Conservation (phyloP, 2,329 filamentous ascomycete genomes). For the Ophiostoma sp. region DNA sequence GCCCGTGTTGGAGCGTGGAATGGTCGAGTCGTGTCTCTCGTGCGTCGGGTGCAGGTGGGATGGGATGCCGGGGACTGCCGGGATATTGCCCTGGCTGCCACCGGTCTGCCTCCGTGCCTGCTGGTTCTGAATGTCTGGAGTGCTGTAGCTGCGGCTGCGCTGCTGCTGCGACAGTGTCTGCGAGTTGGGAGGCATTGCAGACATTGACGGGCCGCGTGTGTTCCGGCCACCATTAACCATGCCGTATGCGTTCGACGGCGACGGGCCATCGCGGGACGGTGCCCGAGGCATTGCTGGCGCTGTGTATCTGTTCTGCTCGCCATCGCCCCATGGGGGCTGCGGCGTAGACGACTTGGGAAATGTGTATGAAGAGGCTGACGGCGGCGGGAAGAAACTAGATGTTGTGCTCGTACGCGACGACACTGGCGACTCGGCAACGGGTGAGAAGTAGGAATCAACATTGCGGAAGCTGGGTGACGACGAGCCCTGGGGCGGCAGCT, state of each 20-base stretch:
- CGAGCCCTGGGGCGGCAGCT: constrained; percentile 37
- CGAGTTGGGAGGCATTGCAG: constrained; percentile 55
- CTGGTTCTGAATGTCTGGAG: constrained; percentile 80
- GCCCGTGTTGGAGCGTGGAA: constrained; percentile 74
- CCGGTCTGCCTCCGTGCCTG: constrained; percentile 54
- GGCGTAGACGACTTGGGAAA: constrained; percentile 72
- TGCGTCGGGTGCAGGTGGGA: constrained; percentile 59
- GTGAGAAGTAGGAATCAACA: constrained; percentile 91
- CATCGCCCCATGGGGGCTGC: constrained; percentile 52
- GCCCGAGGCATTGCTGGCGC: constrained; percentile 79
- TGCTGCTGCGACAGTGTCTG: constrained; percentile 50
- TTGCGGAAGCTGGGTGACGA: constrained; percentile 57
- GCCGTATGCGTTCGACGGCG: constrained; percentile 57
- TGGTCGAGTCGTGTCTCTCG: constrained; percentile 48
- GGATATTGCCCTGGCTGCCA: constrained; percentile 51
- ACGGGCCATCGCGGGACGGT: constrained; percentile 70
- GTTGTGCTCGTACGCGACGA: constrained; percentile 70
- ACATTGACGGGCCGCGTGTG: constrained; percentile 72
- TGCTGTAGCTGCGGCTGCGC: constrained; percentile 76
- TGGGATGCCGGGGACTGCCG: constrained; percentile 71
- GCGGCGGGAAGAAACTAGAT: constrained; percentile 62
- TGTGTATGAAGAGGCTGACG: constrained; percentile 43
- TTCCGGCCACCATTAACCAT: constrained; percentile 52
- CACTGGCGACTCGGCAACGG: constrained; percentile 70
- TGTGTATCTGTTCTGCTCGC: constrained; percentile 72